These are phyloP conservation scores for Albugo laibachii DNA, from an alignment of 352 stramenopile genomes.

Conservation along the genomic window DNA sequence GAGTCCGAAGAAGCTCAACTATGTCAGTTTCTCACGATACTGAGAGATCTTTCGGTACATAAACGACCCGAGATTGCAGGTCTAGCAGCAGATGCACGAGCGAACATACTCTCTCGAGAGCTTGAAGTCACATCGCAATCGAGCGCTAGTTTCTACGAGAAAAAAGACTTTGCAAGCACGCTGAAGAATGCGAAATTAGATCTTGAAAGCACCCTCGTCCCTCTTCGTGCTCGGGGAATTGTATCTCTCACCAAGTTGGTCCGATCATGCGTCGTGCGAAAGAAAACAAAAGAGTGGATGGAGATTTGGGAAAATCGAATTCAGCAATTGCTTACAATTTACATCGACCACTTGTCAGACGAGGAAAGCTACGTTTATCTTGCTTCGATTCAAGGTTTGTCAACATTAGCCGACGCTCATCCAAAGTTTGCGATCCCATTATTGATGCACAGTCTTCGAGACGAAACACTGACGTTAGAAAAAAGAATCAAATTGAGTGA, in stretches of 20 bases:
- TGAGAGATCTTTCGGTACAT: constrained; percentile 35
- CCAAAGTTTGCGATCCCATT: constrained; percentile 38
- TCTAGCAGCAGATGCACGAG: constrained; percentile 36
- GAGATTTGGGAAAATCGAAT: constrained; percentile 26
- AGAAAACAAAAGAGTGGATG: constrained; percentile 11
- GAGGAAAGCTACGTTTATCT: constrained; percentile 71
- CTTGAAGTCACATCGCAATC: background rate
- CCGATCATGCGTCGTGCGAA: constrained; percentile 3
- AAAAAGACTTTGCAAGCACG: constrained; percentile 31
- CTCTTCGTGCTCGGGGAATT: constrained; percentile 47
- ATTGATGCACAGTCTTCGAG: constrained; percentile 26
- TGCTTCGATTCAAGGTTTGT: constrained; percentile 52
- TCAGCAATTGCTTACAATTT: constrained; percentile 26
- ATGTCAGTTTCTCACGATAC: constrained; percentile 29
- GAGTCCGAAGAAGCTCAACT: constrained; percentile 36
- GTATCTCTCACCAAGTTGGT: constrained; percentile 62
- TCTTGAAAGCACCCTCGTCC: constrained; percentile 36
- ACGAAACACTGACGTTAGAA: constrained; percentile 27
- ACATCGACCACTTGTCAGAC: constrained; percentile 40
- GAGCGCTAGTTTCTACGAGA: background rate
- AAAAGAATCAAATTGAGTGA: constrained; percentile 72
- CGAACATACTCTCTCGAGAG: constrained; percentile 36
- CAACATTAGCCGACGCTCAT: constrained; percentile 35
- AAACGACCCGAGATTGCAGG: constrained; percentile 40
- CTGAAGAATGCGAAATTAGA: constrained; percentile 34